phyloP scores from a whole-genome alignment of 305 asterid genomes.

The Vinca major region DNA sequence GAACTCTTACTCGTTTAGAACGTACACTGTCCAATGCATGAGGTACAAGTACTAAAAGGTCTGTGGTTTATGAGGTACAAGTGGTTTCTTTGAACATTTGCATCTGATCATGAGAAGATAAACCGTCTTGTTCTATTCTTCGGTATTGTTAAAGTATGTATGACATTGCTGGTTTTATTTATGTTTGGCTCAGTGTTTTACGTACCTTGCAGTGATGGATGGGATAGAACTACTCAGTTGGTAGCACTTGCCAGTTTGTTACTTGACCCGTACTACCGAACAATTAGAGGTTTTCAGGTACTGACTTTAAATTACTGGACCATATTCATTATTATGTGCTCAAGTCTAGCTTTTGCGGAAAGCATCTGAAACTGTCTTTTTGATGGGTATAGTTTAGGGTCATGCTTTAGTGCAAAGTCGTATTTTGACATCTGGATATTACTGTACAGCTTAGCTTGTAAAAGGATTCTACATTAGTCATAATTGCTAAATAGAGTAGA shows the following conservation, averaged over 20 bases:
- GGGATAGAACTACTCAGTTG: slow-evolving; percentile 98
- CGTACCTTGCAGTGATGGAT: slow-evolving; percentile 72
- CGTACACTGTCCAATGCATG: no score
- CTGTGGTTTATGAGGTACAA: no score
- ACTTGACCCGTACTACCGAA: slow-evolving; percentile 97
- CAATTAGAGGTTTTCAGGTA: slow-evolving; percentile 94
- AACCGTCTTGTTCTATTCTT: not conserved
- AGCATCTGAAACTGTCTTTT: not conserved
- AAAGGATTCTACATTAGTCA: not conserved
- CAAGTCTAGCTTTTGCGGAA: slow-evolving; percentile 1
- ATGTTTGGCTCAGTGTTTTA: not conserved
- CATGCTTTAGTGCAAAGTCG: not conserved
- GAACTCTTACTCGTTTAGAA: no score
- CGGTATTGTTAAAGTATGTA: not conserved
- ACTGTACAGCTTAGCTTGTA: not conserved
- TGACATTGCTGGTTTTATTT: not conserved
- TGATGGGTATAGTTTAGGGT: not conserved
- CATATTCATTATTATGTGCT: slow-evolving; percentile 6
- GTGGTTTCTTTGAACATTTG: no score
- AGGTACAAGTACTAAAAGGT: no score
- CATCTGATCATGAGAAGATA: not conserved
- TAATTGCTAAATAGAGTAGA: no score
- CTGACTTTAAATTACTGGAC: slow-evolving; percentile 12
- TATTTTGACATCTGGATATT: not conserved
- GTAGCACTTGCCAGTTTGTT: slow-evolving; percentile 89